Percentiles rank a stretch among this genome's conserved stretches.
Evolutionary conservation across 106 monocot species (phyloP).

Genomic region (Acanthochlamys bracteata): DNA sequence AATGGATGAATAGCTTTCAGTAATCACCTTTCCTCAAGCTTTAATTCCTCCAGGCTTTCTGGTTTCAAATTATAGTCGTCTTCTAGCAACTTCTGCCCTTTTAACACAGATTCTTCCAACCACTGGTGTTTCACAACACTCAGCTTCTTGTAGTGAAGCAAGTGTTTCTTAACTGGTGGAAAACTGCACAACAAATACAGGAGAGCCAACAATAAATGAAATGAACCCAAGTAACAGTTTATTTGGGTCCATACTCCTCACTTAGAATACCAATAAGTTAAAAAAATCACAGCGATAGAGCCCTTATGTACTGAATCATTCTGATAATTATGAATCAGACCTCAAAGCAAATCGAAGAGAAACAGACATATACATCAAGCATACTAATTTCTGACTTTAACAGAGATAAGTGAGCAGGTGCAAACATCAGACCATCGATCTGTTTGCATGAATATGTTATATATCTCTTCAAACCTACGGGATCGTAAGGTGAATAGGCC

Average conservation of each 20-base stretch:
- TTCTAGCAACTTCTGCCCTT: slow-evolving; percentile 47
- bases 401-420: too few relatives aligned
- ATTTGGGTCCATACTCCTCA: too few relatives aligned
- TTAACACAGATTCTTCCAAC: slow-evolving; percentile 76
- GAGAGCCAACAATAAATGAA: background rate
- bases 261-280: too few relatives aligned
- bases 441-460: slow-evolving; percentile 17
- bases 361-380: too few relatives aligned
- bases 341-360: too few relatives aligned
- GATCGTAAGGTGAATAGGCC: slow-evolving; percentile 27
- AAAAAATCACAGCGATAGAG: too few relatives aligned
- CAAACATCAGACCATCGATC: too few relatives aligned
- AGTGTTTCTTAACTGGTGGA: slow-evolving; percentile 32
- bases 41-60: slow-evolving; percentile 39
- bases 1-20: background rate
- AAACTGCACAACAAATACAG: slow-evolving; percentile 29
- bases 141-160: slow-evolving; percentile 45
- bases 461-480: slow-evolving; percentile 46
- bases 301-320: too few relatives aligned
- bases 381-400: too few relatives aligned
- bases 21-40: slow-evolving; percentile 42
- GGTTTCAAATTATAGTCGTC: slow-evolving; percentile 69
- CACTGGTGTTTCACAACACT: slow-evolving; percentile 65
- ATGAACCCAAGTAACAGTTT: background rate
- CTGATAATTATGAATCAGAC: too few relatives aligned